Evolutionary conservation across 2,329 filamentous ascomycete genomes (phyloP), one percentile per base, ranked within the genome.

Genomic region (Sclerotinia minor): DNA sequence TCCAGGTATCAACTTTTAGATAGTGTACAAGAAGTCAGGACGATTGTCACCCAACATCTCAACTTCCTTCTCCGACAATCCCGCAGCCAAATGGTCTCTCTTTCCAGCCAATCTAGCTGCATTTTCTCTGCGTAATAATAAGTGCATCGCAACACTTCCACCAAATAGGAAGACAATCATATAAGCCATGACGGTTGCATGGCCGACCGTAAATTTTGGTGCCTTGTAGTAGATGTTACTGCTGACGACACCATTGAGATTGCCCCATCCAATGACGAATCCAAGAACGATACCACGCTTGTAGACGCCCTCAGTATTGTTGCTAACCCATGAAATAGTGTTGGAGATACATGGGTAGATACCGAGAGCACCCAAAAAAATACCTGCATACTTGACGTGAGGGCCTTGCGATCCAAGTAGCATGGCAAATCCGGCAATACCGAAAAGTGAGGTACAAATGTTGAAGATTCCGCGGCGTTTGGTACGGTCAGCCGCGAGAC

Each of bases 201-300:
- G 92, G 0, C 93, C 93, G 1, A 87, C 83, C 54, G 84, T 85
- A 79, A 86, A 96, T 50, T 70, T 66, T 13, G 72, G 73, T 13
- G 79, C 75, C 74, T 88, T 83, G 74, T 69, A 73, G 55, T 92
- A 96, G 73, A 96, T 92, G 76, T 96, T 96, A 72, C 65, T 71
- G 64, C 68, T 72, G 21, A 73, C 67, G 49, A 74, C 60, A 54
- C 93, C 93, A 76, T 96, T 96, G 57, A 97, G 81, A 76, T 97
- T 96, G 35, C 94, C 93, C 91, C 92, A 96, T 35, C 90, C 92
- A 70, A 97, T 95, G 65, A 96, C 90, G 71, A 96, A 88, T 0
- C 93, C 93, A 2, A 97, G 80, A 0, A 91, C 91, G 24, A 96
- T 89, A 50, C 92, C 94, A 50, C 93, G 87, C 81, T 96, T 97